Base-by-base conservation (phyloP, 2,329 filamentous ascomycete species). In the Talaromyces albobiverticillius region DNA sequence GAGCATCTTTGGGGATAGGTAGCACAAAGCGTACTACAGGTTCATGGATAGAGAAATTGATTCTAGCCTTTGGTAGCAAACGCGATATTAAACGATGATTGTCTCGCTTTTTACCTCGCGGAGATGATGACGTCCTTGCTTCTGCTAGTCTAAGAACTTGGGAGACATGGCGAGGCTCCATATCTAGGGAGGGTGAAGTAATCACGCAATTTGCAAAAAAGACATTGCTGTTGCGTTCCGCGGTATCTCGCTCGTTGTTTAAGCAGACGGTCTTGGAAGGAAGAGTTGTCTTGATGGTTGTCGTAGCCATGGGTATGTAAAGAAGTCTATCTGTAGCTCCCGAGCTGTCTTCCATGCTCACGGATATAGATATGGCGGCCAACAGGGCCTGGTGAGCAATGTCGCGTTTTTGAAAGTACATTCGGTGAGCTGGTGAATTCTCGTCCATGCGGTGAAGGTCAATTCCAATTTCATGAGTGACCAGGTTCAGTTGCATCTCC, bases 281-380 rank as follows among this genome's bases (percentile, higher is more conserved):
- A 7, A 97, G 75, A 0, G 95, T 99, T 0, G 94, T 97, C 69
- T 93, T 90, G 56, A 97, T 84, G 0, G 87, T 99, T 2, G 92
- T 96, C 1, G 94, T 99, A 18, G 93, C 89, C 94, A 99, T 97
- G 0, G 94, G 94, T 41, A 99, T 83, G 68, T 99, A 99, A 20
- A 96, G 75, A 55, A 99, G 81, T 51, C 93, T 86, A 67, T 96
- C 90, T 0, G 90, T 87, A 62, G 89, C 88, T 8, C 88, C 89
- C 25, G 87, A 84, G n/a, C 90, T 90, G 67, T 96, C 91, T 64
- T 96, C 92, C 32, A 99, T 79, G 36, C 91, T 94, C 54, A 97
- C 81, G 0, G 93, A 93, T 53, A 99, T 89, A 1, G 94, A 96
- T 38, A 99, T 84, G 3, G 92, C 94, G 16, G 93, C 94, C 20